Evolutionary conservation across 805 yeast genomes (phyloP), one percentile per base, ranked within the genome.

Genomic region (Isabelozyma pseudorhagii): DNA sequence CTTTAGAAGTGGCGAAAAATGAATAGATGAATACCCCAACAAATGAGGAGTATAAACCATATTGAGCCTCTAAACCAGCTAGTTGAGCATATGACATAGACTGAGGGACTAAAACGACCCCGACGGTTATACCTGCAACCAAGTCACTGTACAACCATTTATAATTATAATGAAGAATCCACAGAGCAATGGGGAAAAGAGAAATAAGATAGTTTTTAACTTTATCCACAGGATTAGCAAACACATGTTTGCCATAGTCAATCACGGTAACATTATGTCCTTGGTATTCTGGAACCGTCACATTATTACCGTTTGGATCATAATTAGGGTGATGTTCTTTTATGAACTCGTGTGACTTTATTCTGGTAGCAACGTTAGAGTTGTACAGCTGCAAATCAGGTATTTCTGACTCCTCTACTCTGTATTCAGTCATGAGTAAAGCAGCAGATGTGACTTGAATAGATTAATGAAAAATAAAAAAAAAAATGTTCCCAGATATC

Each of bases 71-170:
- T 52, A 92, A 77, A 5, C 87, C 84, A 5, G 97, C 97, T 53
- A 92, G 72, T 62, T 81, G 83, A 8, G 97, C 97, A 64, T 92
- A 92, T 0, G 97, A 91, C 97, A 92, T 92, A 3, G 94, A 84
- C 68, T 92, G 97, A 3, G 97, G 97, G 29, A 92, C 97, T 56
- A 91, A 78, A 15, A 92, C 97, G 53, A 88, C 83, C 42, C 97
- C 97, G 17, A 92, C 96, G 1, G 97, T 89, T 51, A 92, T 78
- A 64, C 97, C 97, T 2, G 97, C 97, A 49, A 91, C 84, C 54
- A 92, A 67, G 68, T 92, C 97, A 29, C 89, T 81, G 50, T 82
- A 81, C 13, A 85, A 70, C 97, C 97, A 92, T 28, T 78, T 77
- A 9, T 75, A 59, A 62, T 92, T 92, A 70, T 92, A 92, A 62